Base-by-base conservation (phyloP, 2,329 filamentous ascomycete genomes). In the Cercospora sp. region DNA sequence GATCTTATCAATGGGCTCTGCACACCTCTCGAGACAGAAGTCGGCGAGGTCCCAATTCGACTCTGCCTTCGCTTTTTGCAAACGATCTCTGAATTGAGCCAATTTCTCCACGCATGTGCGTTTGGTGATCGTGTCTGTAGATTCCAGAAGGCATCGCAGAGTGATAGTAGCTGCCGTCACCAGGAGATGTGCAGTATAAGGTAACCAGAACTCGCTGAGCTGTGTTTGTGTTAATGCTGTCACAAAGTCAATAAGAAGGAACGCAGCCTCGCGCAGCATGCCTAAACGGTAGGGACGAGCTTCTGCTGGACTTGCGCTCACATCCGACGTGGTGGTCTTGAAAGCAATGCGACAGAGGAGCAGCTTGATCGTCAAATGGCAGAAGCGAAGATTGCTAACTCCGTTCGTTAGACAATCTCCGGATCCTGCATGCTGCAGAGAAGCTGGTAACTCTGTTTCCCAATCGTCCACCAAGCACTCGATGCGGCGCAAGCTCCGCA, bases 101-200 rank as follows among this genome's bases (percentile, higher is more conserved):
- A 72, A 33, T 48, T 65, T 69, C 23, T n/a, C 13, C 7, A 84
- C 81, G 71, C 84, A 82, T 61, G 84, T 81, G 31, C 82, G 80
- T 9, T 83, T 80, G 16, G 83, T 79, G 23, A 81, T 79, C 1
- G 77, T 72, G 65, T 85, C 82, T 18, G 80, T 80, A 2, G 84
- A 84, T 72, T 87, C 83, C 30, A 87, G 78, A 3, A 82, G 80
- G 74, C 83, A 84, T 48, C 84, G 81, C 23, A 87, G 80, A 10
- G 84, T 79, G 7, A 86, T 80, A 0, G 83, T 86, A n/a, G 83
- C 81, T 5, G 84, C 84, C 18, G 84, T 84, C 1, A 85, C 85
- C 16, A 86, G 79, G 23, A 86, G 79, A 66, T 86, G 84, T 1
- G 84, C 83, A 61, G 83, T 85, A 67, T 83, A 81, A 80, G 75